phyloP scores from a whole-genome alignment of 2,329 filamentous ascomycete genomes.

The Fusarium goolgardi region DNA sequence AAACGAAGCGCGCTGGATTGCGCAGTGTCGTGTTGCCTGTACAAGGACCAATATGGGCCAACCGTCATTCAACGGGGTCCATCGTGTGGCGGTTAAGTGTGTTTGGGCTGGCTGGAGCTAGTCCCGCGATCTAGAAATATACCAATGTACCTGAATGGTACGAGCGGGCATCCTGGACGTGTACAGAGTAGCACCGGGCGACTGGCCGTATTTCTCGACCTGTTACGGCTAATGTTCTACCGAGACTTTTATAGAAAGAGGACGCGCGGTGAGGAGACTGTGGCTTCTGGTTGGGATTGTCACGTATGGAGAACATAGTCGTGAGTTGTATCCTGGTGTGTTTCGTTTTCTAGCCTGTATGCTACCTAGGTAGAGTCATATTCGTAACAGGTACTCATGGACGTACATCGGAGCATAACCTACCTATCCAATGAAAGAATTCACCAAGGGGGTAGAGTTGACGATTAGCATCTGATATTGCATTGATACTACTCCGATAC shows the following conservation, averaged over 20 bases:
- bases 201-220: constrained; percentile 20
- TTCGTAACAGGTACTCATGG: constrained; percentile 27
- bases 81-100: constrained; percentile 41
- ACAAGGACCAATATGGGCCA: constrained; percentile 32
- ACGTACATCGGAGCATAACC: constrained; percentile 17
- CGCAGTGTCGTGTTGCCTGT: constrained; percentile 5
- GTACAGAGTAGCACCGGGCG: constrained; percentile 17
- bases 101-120: constrained; percentile 23
- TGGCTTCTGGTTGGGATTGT: not conserved
- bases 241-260: constrained; percentile 12
- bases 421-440: constrained; percentile 37
- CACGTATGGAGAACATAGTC: constrained; percentile 3
- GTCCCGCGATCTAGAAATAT: constrained; percentile 23
- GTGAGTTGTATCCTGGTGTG: constrained; percentile 23
- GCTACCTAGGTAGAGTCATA: constrained; percentile 21
- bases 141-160: constrained; percentile 22
- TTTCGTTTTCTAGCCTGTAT: constrained; percentile 15
- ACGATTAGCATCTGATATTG: constrained; percentile 29
- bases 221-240: constrained; percentile 15
- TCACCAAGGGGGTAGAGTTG: constrained; percentile 14
- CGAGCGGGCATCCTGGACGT: constrained; percentile 7
- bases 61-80: constrained; percentile 41
- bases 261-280: constrained; percentile 1
- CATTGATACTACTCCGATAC: constrained; percentile 25
- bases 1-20: not conserved